These are phyloP conservation scores for Nakazawaea populi DNA, from an alignment of 805 yeast genomes.

Conservation along the genomic window DNA sequence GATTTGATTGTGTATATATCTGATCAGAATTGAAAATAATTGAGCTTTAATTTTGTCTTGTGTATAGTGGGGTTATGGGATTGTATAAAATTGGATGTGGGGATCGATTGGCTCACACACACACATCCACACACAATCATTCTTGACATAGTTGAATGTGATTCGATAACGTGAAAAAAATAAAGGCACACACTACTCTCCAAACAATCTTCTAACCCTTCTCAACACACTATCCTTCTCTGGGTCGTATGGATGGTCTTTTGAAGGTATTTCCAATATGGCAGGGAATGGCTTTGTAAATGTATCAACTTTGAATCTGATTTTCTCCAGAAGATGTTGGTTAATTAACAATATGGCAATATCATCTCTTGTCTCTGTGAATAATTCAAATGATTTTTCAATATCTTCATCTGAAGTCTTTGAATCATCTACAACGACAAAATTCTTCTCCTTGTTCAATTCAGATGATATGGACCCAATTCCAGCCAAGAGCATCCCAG, in stretches of 20 bases:
- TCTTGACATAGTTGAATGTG: too few relatives aligned
- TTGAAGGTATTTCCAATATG: constrained; percentile 91
- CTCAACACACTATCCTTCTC: constrained; percentile 94
- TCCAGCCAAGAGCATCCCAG: constrained; percentile 94
- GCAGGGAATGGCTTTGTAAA: constrained; percentile 94
- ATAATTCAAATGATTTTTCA: constrained; percentile 66
- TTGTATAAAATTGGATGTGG: too few relatives aligned
- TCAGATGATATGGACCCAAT: constrained; percentile 73
- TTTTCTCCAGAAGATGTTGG: constrained; percentile 90
- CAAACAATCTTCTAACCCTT: constrained; percentile 91
- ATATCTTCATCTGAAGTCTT: constrained; percentile 75
- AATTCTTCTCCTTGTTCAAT: constrained; percentile 68
- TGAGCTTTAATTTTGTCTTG: too few relatives aligned
- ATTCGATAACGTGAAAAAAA: background rate
- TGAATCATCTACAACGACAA: constrained; percentile 71
- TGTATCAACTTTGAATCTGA: constrained; percentile 74
- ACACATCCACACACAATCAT: too few relatives aligned
- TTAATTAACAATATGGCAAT: constrained; percentile 90
- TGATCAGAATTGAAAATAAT: too few relatives aligned
- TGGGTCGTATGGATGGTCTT: constrained; percentile 98
- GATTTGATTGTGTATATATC: too few relatives aligned
- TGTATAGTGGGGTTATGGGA: too few relatives aligned
- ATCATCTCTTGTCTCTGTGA: constrained; percentile 73
- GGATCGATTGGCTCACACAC: too few relatives aligned
- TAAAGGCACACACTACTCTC: constrained; percentile 53